These are phyloP conservation scores for Rhodosporidiobolus sp. DNA, from an alignment of 768 basidiomycete species.

Conservation along the genomic window DNA sequence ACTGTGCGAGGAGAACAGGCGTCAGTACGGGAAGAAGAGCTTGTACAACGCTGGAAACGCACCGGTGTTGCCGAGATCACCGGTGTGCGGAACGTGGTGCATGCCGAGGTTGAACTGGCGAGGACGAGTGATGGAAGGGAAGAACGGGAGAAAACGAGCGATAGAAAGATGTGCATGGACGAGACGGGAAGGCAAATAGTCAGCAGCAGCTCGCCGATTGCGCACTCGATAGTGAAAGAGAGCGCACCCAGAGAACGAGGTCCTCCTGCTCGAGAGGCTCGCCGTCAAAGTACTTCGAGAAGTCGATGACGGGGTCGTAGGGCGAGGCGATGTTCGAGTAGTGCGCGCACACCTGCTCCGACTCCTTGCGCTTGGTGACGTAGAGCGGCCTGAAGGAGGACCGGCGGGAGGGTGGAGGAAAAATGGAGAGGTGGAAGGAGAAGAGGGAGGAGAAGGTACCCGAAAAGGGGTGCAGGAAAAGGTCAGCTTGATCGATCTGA, in stretches of 20 bases:
- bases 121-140: conserved; percentile 9
- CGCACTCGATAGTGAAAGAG: too few relatives aligned
- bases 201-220: too few relatives aligned
- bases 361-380: conserved; percentile 46
- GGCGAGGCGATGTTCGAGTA: conserved; percentile 43
- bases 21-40: too few relatives aligned
- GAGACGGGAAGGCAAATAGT: too few relatives aligned
- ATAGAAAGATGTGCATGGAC: not conserved
- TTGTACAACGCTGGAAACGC: too few relatives aligned
- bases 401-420: too few relatives aligned
- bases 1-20: too few relatives aligned
- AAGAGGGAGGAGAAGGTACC: too few relatives aligned
- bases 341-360: conserved; percentile 39
- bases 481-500: too few relatives aligned
- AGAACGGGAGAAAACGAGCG: not conserved
- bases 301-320: conserved; percentile 46
- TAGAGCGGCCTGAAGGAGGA: too few relatives aligned
- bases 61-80: conserved; percentile 47
- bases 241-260: conserved; percentile 43
- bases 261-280: conserved; percentile 49
- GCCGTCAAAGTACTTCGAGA: conserved; percentile 46
- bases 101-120: conserved; percentile 44
- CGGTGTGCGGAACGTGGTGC: conserved; percentile 44
- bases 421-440: too few relatives aligned
- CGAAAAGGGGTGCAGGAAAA: too few relatives aligned